Evolutionary conservation across 331 rosid genomes (phyloP), one percentile per base, ranked within the genome.

Genomic region (Acacia pycnantha): DNA sequence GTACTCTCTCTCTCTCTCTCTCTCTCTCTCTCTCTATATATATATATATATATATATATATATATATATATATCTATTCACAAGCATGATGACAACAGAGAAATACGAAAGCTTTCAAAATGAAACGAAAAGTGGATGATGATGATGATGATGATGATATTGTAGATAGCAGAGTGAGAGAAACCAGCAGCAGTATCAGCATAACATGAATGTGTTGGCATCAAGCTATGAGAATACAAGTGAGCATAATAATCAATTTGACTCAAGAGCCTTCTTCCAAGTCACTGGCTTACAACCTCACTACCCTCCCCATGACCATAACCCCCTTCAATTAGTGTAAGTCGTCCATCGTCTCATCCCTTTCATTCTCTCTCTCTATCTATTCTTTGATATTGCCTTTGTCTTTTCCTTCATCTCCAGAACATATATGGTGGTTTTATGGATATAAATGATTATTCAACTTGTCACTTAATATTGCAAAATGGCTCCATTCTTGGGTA

Each of bases 131-230:
- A 24, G 46, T 7, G 65, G 44, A 29, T 48, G 54, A 2, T 29
- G 31, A 29, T 29, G 54, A 31, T 48, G 54, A 18, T 15, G 53
- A 18, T 73, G 81, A 43, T 77, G 82, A 56, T 73, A 11, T 31
- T 62, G 76, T 74, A 95, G 99, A 95, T 95, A 83, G 94, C 97
- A 26, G 99, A 95, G 81, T 83, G 99, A 95, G 88, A 91, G 98
- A 80, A 88, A 76, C 84, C 89, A 92, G 76, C 24, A 41, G 26
- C 29, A 40, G 73, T 91, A 89, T 35, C 53, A 70, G 29, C 74
- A 90, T n/a, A 93, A 80, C 86, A 81, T 86, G 89, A 88, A 70
- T 43, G 77, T 85, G 77, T 65, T 93, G 85, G 85, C 88, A 5
- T 48, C 88, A 79, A 87, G 50, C 84, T 95, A 87, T 18, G 98